phyloP scores from a whole-genome alignment of 1,139 yeast species.

The Hanseniaspora gamundiae region DNA sequence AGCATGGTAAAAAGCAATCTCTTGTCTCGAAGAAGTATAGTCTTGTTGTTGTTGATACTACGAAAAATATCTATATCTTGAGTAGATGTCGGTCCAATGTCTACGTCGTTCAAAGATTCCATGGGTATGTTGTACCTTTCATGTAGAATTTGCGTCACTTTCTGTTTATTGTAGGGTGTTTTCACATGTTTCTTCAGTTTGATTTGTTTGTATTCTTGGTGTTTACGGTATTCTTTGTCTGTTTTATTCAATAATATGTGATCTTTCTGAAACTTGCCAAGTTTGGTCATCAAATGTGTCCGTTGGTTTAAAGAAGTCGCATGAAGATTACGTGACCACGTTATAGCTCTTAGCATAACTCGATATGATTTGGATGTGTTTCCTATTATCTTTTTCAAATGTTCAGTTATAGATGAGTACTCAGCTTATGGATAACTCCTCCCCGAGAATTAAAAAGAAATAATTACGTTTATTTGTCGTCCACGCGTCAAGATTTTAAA shows the following conservation, averaged over 20 bases:
- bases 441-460: too few species aligned
- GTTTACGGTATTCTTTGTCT: not conserved
- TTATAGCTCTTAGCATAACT: not conserved
- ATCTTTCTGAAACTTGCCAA: not conserved
- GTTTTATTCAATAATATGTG: not conserved
- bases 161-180: not conserved
- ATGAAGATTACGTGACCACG: not conserved
- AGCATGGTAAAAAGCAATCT: constrained; percentile 38
- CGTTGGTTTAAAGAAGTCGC: not conserved
- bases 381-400: too few species aligned
- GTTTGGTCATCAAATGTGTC: not conserved
- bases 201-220: not conserved
- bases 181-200: not conserved
- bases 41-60: constrained; percentile 3
- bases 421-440: too few species aligned
- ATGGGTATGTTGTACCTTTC: constrained; percentile 2
- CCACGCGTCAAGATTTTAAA: too few species aligned
- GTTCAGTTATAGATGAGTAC: too few species aligned
- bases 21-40: constrained; percentile 22
- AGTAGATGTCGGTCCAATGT: constrained; percentile 26
- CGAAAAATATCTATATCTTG: constrained; percentile 24
- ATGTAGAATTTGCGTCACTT: not conserved
- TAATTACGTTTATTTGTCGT: too few species aligned
- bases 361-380: not conserved
- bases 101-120: constrained; percentile 16